Evolutionary conservation across 2,329 filamentous ascomycete species (phyloP), one percentile per base, ranked within the genome.

Genomic region (Pyrenophora tritici-repentis): DNA sequence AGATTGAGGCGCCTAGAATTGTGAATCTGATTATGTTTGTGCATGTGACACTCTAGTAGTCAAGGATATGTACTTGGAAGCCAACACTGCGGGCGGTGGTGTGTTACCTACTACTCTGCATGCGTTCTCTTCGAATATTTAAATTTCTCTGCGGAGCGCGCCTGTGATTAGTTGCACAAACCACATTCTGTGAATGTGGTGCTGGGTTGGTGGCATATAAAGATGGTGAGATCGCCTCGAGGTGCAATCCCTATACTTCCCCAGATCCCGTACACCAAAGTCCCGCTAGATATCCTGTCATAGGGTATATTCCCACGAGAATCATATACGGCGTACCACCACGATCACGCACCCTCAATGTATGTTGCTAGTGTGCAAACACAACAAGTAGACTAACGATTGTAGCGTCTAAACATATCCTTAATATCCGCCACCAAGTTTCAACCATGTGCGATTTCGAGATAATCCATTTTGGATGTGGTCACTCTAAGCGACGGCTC

Each of bases 401-500:
- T 22, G 10, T 26, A 56, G 49, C 14, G 33, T 17, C 8, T 16
- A n/a, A 42, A 22, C 24, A 7, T 14, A 18, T 12, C 4, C 29
- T 12, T 22, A 7, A 45, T 17, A 35, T 14, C 1, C n/a, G 9
- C 7, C 22, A 16, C 14, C 13, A 29, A 6, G 35, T 31, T 9
- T 2, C 6, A 17, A 45, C 7, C 10, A 89, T 90, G 87, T 90
- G 86, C 62, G 83, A 87, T 67, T 90, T 78, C 71, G 87, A 91
- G 68, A 83, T 86, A 56, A 87, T 88, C 60, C 71, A 83, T 53
- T 91, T 87, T 68, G 26, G 65, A 17, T 92, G 88, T 75, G 78
- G 78, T 24, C 87, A 90, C 73, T 79, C 78, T 4, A 75, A 77
- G 13, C 73, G 80, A 20, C 81, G 84, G 16, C 76, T 89, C 24